Percentiles rank a stretch among this genome's conserved stretches.
These are phyloP conservation scores for Leishmania guyanensis DNA, from an alignment of 208 protist species.

Conservation along the genomic window DNA sequence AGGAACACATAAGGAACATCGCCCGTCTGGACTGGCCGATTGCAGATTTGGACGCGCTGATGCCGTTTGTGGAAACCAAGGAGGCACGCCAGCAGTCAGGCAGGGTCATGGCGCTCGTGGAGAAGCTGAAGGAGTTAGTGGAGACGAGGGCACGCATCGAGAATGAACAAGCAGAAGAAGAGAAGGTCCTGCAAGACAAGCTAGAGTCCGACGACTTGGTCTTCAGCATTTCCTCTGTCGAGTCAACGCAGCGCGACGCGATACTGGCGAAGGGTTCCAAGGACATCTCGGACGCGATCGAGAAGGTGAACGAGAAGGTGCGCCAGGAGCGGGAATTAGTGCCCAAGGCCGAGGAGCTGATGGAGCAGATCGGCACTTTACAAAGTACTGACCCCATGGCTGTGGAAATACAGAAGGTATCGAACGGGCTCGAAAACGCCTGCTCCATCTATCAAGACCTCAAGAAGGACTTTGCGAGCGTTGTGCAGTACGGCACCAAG, in stretches of 20 bases:
- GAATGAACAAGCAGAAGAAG: slow-evolving; percentile 35
- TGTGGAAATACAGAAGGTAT: slow-evolving; percentile 75
- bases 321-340: slow-evolving; percentile 48
- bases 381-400: slow-evolving; percentile 77
- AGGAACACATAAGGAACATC: slow-evolving; percentile 57
- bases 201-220: slow-evolving; percentile 76
- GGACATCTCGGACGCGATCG: slow-evolving; percentile 64
- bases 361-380: slow-evolving; percentile 52
- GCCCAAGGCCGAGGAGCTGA: slow-evolving; percentile 43
- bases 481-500: slow-evolving; percentile 50
- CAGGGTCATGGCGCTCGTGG: slow-evolving; percentile 56
- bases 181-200: slow-evolving; percentile 55
- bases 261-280: slow-evolving; percentile 53
- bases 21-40: slow-evolving; percentile 76
- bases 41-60: slow-evolving; percentile 76
- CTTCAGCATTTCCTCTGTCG: slow-evolving; percentile 68
- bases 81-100: slow-evolving; percentile 59
- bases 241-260: slow-evolving; percentile 48
- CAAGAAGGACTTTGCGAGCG: slow-evolving; percentile 50
- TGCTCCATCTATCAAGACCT: slow-evolving; percentile 57
- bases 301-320: slow-evolving; percentile 51
- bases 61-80: slow-evolving; percentile 79
- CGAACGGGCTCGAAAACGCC: slow-evolving; percentile 73
- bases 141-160: slow-evolving; percentile 40
- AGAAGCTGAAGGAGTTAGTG: slow-evolving; percentile 59